Evolutionary conservation across 768 basidiomycete species (phyloP).

Genomic region (Pholiota conissans): DNA sequence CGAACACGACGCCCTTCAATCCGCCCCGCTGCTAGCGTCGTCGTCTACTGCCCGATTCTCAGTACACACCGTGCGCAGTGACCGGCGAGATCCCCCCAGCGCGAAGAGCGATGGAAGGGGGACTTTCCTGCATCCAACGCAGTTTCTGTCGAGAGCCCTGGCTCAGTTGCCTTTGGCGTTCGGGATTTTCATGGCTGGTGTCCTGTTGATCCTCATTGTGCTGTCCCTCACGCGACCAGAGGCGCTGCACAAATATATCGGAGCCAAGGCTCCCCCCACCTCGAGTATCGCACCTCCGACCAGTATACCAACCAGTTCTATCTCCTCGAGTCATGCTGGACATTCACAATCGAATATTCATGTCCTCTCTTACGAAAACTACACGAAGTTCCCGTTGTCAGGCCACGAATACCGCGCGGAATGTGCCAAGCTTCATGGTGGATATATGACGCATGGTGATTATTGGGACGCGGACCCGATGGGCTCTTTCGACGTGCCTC

Average conservation of each 20-base stretch:
- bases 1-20: conserved; percentile 39
- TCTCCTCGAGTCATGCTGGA: not conserved
- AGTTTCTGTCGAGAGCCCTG: conserved; percentile 19
- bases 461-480: conserved; percentile 49
- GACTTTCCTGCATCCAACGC: conserved; percentile 9
- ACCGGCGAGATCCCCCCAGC: conserved; percentile 14
- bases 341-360: conserved; percentile 5
- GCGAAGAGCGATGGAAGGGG: conserved; percentile 11
- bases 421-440: conserved; percentile 50
- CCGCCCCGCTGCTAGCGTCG: conserved; percentile 48
- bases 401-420: conserved; percentile 56
- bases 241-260: conserved; percentile 43
- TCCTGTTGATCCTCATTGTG: conserved; percentile 47
- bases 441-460: conserved; percentile 45
- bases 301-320: conserved; percentile 15
- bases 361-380: conserved; percentile 55
- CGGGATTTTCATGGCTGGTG: conserved; percentile 41
- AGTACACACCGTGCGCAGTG: conserved; percentile 35
- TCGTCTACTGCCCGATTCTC: conserved; percentile 42
- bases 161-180: conserved; percentile 42
- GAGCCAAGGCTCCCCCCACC: conserved; percentile 25
- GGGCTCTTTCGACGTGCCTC: conserved; percentile 36
- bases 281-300: conserved; percentile 16
- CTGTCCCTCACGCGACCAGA: conserved; percentile 53
- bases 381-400: conserved; percentile 57